Conservation (phyloP, 306 rosid species). For the Gastrolobium villosum region DNA sequence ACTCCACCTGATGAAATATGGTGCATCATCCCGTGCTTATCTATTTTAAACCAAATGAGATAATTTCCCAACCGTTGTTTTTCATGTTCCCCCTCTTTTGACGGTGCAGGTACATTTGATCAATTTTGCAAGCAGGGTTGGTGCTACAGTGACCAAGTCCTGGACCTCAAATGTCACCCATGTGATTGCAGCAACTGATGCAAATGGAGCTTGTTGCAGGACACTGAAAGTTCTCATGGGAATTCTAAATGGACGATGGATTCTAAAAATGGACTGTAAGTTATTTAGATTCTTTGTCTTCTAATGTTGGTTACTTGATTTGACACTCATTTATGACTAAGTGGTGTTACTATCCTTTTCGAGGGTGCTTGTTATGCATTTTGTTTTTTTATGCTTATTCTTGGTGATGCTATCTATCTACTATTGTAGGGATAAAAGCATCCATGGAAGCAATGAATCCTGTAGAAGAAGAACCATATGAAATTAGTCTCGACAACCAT, state of each 20-base stretch:
- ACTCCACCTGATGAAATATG: background rate
- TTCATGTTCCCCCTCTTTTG: constrained; percentile 9
- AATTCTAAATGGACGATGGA: constrained; percentile 84
- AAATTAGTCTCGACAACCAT: constrained; percentile 81
- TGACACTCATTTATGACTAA: background rate
- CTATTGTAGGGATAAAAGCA: constrained; percentile 81
- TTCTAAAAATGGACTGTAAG: constrained; percentile 88
- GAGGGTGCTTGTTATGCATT: constrained; percentile 15
- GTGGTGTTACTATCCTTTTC: constrained; percentile 10
- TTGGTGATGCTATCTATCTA: constrained; percentile 38
- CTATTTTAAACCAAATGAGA: constrained; percentile 15
- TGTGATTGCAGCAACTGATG: constrained; percentile 83
- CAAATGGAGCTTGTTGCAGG: constrained; percentile 84
- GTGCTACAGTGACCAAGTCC: constrained; percentile 72
- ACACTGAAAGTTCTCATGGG: constrained; percentile 89
- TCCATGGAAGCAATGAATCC: constrained; percentile 64
- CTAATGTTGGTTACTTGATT: background rate
- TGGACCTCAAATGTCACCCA: constrained; percentile 89
- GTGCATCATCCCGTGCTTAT: background rate
- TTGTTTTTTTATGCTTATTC: constrained; percentile 17
- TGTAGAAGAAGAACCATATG: constrained; percentile 81
- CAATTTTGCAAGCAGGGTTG: constrained; percentile 65
- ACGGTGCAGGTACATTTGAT: constrained; percentile 66
- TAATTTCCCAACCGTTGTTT: background rate
- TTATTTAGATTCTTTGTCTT: constrained; percentile 2